A percentile compares a stretch with the other conserved stretches of the same genome.
phyloP scores from a whole-genome alignment of 2,329 filamentous ascomycete species.

The Dactylellina sp. region DNA sequence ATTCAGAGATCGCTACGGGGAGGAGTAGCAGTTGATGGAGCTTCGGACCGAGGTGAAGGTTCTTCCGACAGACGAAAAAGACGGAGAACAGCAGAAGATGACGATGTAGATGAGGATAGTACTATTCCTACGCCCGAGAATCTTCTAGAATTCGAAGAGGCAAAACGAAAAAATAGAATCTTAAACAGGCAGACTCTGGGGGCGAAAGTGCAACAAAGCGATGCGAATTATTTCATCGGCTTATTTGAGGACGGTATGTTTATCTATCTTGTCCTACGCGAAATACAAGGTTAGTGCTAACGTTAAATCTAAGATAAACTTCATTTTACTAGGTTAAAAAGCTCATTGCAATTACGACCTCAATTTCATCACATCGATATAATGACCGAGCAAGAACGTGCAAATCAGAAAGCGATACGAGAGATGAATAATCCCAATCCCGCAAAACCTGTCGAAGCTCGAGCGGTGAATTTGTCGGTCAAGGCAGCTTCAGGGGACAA shows the following conservation, averaged over 20 bases:
- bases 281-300: conserved; percentile 45
- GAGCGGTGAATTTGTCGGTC: conserved; percentile 86
- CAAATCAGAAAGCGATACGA: conserved; percentile 64
- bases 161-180: conserved; percentile 76
- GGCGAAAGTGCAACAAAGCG: conserved; percentile 77
- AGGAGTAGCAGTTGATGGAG: conserved; percentile 62
- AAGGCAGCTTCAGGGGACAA: conserved; percentile 75
- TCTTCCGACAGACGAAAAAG: conserved; percentile 57
- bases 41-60: conserved; percentile 61
- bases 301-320: conserved; percentile 74
- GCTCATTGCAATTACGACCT: conserved; percentile 87
- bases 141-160: conserved; percentile 72
- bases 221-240: conserved; percentile 88
- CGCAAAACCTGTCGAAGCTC: conserved; percentile 69
- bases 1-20: conserved; percentile 62
- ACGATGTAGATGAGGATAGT: conserved; percentile 64
- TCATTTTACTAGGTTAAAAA: conserved; percentile 84
- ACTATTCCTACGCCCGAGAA: conserved; percentile 61
- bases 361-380: conserved; percentile 95
- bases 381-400: conserved; percentile 75
- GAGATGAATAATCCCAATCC: conserved; percentile 65
- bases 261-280: not conserved
- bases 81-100: conserved; percentile 65
- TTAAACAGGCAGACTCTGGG: conserved; percentile 85
- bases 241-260: conserved; percentile 83